These are phyloP conservation scores for Mortierella sp. DNA, from an alignment of 371 early-diverging fungal species.

Conservation along the genomic window DNA sequence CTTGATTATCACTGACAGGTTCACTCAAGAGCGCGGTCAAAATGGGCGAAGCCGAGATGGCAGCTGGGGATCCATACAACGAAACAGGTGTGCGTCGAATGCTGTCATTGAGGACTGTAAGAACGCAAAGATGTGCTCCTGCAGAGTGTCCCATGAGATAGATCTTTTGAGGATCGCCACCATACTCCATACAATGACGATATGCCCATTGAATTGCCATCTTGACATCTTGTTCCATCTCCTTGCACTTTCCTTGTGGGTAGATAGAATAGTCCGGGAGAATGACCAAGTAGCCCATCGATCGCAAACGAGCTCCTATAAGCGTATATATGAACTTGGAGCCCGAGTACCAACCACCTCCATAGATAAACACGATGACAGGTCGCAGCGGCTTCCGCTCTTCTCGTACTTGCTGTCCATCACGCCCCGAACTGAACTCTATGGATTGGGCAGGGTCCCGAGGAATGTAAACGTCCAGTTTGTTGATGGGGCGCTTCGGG, in stretches of 20 bases:
- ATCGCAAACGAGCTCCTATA: constrained; percentile 70
- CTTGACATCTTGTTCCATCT: constrained; percentile 75
- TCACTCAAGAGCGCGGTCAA: constrained; percentile 19
- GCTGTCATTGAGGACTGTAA: constrained; percentile 38
- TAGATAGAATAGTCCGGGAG: constrained; percentile 81
- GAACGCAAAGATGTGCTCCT: constrained; percentile 43
- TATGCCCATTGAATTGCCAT: constrained; percentile 71
- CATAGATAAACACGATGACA: constrained; percentile 79
- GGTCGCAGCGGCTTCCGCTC: constrained; percentile 50
- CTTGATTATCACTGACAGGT: constrained; percentile 1
- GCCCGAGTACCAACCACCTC: constrained; percentile 79
- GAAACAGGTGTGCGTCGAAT: constrained; percentile 27
- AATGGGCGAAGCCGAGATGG: constrained; percentile 29
- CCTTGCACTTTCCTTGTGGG: constrained; percentile 65
- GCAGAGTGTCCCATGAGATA: constrained; percentile 52
- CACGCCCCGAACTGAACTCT: constrained; percentile 8
- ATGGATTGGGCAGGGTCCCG: background rate
- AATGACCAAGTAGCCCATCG: constrained; percentile 75
- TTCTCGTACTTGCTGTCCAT: background rate
- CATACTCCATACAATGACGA: constrained; percentile 53
- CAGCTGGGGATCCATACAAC: constrained; percentile 24
- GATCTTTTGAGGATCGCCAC: constrained; percentile 41
- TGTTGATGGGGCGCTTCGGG: constrained; percentile 32
- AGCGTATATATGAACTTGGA: constrained; percentile 69
- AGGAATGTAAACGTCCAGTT: constrained; percentile 41